Percentiles rank a stretch among this genome's conserved stretches.
These are phyloP conservation scores for Fistulinella prunicolor DNA, from an alignment of 768 basidiomycete genomes.

Conservation along the genomic window DNA sequence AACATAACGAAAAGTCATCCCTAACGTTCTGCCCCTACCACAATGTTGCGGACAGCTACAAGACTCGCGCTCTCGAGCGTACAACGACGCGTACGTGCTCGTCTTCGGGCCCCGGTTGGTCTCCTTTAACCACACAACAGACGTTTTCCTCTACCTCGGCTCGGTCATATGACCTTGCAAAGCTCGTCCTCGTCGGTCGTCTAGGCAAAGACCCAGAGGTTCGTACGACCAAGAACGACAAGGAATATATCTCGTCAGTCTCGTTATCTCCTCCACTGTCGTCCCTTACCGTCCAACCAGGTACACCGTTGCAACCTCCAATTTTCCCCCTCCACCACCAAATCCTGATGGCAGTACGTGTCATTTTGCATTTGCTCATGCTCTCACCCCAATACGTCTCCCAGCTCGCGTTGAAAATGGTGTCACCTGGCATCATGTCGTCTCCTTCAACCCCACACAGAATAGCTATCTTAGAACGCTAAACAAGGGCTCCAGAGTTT, in stretches of 20 bases:
- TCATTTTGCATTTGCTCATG: not conserved
- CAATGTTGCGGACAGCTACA: too few relatives aligned
- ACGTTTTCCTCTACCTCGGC: slow-evolving; percentile 60
- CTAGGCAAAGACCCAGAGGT: slow-evolving; percentile 70
- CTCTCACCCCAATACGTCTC: not conserved
- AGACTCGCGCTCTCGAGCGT: slow-evolving; percentile 43
- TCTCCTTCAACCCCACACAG: slow-evolving; percentile 65
- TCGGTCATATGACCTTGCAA: slow-evolving; percentile 63
- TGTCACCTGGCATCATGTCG: slow-evolving; percentile 73
- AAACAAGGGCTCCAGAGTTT: slow-evolving; percentile 71
- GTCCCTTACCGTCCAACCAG: slow-evolving; percentile 35
- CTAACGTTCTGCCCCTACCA: too few relatives aligned
- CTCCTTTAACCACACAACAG: slow-evolving; percentile 32
- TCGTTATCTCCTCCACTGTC: not conserved
- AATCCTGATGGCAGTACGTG: slow-evolving; percentile 60
- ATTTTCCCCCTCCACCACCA: slow-evolving; percentile 54
- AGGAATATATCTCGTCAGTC: slow-evolving; percentile 73
- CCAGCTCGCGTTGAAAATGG: slow-evolving; percentile 50
- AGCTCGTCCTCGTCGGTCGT: slow-evolving; percentile 73
- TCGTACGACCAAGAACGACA: slow-evolving; percentile 65
- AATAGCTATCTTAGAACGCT: slow-evolving; percentile 65
- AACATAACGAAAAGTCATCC: slow-evolving; percentile 8
- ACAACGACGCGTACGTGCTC: slow-evolving; percentile 47
- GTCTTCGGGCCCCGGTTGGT: not conserved
- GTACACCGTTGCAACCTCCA: slow-evolving; percentile 75